phyloP scores from a whole-genome alignment of 31 red algal species.

The Porphyra umbilicalis region DNA sequence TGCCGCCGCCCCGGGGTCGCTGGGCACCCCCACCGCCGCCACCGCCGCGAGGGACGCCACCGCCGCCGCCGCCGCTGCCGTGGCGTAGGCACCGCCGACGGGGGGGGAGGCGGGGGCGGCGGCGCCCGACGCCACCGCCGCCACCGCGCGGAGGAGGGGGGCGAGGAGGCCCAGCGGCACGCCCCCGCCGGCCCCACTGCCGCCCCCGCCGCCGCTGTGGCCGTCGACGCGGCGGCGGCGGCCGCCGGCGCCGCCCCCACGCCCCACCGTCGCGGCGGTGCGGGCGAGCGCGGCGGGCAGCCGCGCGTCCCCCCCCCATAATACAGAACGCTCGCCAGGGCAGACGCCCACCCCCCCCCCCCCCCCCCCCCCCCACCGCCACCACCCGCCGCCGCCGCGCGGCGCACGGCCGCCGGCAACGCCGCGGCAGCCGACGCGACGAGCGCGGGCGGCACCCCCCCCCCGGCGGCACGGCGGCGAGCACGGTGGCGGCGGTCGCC shows the following conservation, averaged over 20 bases:
- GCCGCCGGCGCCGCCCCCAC: not conserved
- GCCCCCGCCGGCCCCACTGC: not conserved
- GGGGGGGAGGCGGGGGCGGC: not conserved
- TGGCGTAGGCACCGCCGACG: not conserved
- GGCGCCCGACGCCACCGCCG: not conserved
- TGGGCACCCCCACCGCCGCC: not conserved
- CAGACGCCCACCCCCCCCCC: not conserved
- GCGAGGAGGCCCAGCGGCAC: not conserved
- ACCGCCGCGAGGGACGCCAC: not conserved
- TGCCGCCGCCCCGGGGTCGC: not conserved
- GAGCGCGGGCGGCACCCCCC: not conserved
- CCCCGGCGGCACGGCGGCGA: not conserved
- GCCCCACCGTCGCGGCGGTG: no score
- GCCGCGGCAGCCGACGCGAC: not conserved
- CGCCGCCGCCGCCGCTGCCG: not conserved
- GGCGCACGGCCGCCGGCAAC: not conserved
- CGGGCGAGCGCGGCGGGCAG: not conserved
- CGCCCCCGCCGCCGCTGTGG: not conserved
- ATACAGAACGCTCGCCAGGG: not conserved
- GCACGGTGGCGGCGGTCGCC: not conserved
- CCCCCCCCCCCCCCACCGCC: no score
- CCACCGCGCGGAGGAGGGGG: not conserved
- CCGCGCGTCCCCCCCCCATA: not conserved
- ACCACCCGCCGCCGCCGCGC: not conserved
- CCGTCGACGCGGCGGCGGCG: not conserved